Evolutionary conservation across 2,329 filamentous ascomycete genomes (phyloP).

Genomic region (Trichoderma sp.): DNA sequence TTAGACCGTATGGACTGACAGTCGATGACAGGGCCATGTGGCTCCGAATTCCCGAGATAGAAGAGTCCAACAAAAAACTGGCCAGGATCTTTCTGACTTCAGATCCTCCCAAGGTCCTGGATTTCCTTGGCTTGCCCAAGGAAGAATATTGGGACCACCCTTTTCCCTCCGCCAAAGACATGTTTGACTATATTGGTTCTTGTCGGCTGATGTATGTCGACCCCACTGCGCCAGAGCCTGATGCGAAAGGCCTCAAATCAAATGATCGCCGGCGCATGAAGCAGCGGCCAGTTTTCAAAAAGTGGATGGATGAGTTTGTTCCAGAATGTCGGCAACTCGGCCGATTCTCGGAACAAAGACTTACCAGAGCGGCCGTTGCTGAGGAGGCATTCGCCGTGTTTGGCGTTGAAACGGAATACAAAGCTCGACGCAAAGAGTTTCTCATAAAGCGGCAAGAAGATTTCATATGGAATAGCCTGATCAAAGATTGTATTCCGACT

Average conservation of each 20-base stretch:
- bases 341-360: constrained; percentile 35
- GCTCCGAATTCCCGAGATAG: constrained; percentile 69
- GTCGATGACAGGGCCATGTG: constrained; percentile 64
- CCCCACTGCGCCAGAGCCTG: constrained; percentile 32
- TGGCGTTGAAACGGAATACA: constrained; percentile 47
- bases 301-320: constrained; percentile 66
- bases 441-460: constrained; percentile 43
- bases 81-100: constrained; percentile 62
- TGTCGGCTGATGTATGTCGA: constrained; percentile 60
- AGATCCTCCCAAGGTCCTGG: constrained; percentile 57
- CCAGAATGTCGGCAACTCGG: constrained; percentile 50
- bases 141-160: constrained; percentile 51
- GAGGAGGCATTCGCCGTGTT: constrained; percentile 58
- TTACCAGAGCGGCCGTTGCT: constrained; percentile 49
- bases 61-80: constrained; percentile 56
- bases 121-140: constrained; percentile 63
- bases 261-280: constrained; percentile 60
- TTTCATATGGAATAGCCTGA: constrained; percentile 49
- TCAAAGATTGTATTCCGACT: constrained; percentile 42
- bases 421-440: constrained; percentile 45
- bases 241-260: constrained; percentile 45
- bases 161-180: constrained; percentile 55
- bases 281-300: constrained; percentile 57
- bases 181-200: constrained; percentile 63
- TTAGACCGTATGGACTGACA: constrained; percentile 67